Evolutionary conservation across 805 yeast genomes (phyloP), one percentile per base, ranked within the genome.

Genomic region (Candida railenensis): DNA sequence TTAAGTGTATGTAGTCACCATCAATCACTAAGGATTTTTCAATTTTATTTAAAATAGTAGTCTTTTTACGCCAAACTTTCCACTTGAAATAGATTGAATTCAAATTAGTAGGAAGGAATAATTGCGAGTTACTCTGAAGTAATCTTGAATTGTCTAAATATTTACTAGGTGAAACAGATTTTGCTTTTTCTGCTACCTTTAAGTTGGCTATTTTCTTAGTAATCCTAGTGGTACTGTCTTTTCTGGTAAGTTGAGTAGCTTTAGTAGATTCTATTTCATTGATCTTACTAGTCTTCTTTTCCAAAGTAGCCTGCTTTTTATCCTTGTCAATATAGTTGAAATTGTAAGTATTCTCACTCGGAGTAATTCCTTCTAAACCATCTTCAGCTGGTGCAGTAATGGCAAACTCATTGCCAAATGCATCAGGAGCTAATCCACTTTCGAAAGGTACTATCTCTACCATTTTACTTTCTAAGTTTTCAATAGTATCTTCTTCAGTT

Each of bases 1-100:
- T 81, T 42, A 92, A 79, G 57, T 91, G 92, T 12, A 92, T 81
- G 57, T 89, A 90, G 56, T 89, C 96, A n/a, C 97, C 98, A 64
- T 92, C 98, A 34, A 92, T 80, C 1, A 94, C 90, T 28, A 92
- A 71, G 0, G 90, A 80, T 55, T 94, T 81, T 55, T 90, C 96
- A 50, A 88, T 88, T 45, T 90, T 77, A 47, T 82, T 82, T 48
- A 87, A 80, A 53, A 92, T 83, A 0, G 95, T 83, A 19, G 90
- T 91, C 56, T 91, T 92, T 49, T 94, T 80, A 57, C 97, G 76
- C 87, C 89, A 88, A 0, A 92, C 96, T 15, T 81, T 83, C 79
- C 90, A 92, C 56, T 87, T 87, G 59, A 85, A 85, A 59, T 89
- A 89, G 3, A 89, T 81, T 2, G 85, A 77, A 47, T 68, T 72